Evolutionary conservation across 495 filamentous ascomycete species (phyloP).

Genomic region (Aspergillus leporis): DNA sequence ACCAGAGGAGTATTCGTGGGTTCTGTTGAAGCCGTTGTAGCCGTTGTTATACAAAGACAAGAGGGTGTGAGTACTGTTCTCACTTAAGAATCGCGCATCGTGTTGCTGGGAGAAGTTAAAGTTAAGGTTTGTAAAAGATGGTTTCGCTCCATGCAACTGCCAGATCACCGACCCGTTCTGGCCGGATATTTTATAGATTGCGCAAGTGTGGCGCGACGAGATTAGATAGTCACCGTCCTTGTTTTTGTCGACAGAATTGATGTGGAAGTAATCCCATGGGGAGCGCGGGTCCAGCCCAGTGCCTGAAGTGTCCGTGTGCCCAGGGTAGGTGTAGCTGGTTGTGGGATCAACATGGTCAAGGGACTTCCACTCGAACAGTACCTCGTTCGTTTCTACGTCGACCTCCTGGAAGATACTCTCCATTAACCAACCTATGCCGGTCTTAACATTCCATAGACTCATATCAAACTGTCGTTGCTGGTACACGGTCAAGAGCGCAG

Average conservation of each 20-base stretch:
- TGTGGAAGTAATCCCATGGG: conserved; percentile 66
- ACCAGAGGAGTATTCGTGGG: conserved; percentile 51
- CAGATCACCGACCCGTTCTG: conserved; percentile 59
- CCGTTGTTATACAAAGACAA: conserved; percentile 61
- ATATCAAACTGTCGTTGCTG: conserved; percentile 56
- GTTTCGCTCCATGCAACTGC: conserved; percentile 52
- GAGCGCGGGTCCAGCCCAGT: conserved; percentile 42
- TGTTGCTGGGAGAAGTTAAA: conserved; percentile 64
- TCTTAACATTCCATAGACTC: conserved; percentile 50
- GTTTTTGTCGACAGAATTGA: conserved; percentile 65
- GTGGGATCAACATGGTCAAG: conserved; percentile 53
- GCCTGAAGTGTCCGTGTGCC: conserved; percentile 48
- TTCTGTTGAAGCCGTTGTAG: conserved; percentile 49
- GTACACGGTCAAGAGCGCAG: conserved; percentile 57
- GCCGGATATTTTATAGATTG: conserved; percentile 61
- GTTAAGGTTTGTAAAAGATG: conserved; percentile 49
- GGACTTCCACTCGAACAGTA: conserved; percentile 56
- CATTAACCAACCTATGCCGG: conserved; percentile 51
- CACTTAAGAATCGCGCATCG: conserved; percentile 57
- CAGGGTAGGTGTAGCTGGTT: conserved; percentile 43
- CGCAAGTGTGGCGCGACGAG: conserved; percentile 57
- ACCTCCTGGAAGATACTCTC: conserved; percentile 54
- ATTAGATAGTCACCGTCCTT: conserved; percentile 58
- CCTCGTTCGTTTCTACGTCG: conserved; percentile 48
- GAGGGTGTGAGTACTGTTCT: conserved; percentile 50